Base-by-base conservation (phyloP, 371 early-diverging fungal species). In the Neoconidiobolus thromboides region DNA sequence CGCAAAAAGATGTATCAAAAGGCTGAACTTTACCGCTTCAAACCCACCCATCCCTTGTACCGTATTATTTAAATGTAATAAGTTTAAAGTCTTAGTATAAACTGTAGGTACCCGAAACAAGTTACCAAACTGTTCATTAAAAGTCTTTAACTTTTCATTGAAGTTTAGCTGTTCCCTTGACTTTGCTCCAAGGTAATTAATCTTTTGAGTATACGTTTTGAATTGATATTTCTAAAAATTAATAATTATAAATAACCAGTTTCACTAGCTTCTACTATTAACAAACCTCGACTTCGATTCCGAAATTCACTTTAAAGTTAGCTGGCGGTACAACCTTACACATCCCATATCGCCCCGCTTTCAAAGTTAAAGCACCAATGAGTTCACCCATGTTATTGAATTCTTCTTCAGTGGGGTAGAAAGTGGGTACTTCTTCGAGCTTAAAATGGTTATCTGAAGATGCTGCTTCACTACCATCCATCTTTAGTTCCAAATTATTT, bases 261-360 rank as follows among this genome's bases (percentile, higher is more conserved):
- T 9, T 47, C 6, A 15, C 6, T 51, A 15, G 47, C 4, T 48
- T 46, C 47, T 14, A 36, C 26, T 15, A 37, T 26, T 15, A 52
- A 46, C 53, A 9, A 39, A 59, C 71, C 62, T 72, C 88, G 92
- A 80, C 87, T 75, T 43, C 86, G 83, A 61, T 95, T 88, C 49
- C 26, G 26, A 94, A 93, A 6, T 77, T 77, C 54, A 92, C 89
- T 42, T 76, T 76, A 81, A 91, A 96, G 15, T 75, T 77, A 36
- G 63, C 65, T 5, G 97, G 96, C 49, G 97, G 97, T 43, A 93
- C 79, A 62, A 96, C 85, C 71, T 96, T 96, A 64, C 85, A 79
- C 62, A 95, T 83, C 36, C 97, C 97, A 42, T 79, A 79, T 61
- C 76, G 62, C 68, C 90, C 90, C 48, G 83, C 94, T 65, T 82